phyloP scores from a whole-genome alignment of 2,329 filamentous ascomycete species.

The Hysterium pulicare region DNA sequence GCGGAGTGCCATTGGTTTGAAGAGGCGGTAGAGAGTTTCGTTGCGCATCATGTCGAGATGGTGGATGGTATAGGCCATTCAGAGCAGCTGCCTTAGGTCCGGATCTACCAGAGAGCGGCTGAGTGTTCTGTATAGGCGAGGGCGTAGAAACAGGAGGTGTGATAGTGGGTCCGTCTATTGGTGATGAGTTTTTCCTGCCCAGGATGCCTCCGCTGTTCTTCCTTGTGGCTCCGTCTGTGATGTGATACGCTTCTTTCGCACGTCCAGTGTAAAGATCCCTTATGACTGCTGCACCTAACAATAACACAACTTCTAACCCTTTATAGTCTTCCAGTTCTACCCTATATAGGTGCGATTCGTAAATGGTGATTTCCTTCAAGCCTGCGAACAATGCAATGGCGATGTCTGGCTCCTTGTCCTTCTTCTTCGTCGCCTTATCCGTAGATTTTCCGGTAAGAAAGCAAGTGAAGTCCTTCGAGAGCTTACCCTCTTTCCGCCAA shows the following conservation, averaged over 20 bases:
- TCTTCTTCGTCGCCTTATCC: constrained; percentile 60
- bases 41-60: constrained; percentile 15
- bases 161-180: constrained; percentile 20
- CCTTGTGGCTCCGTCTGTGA: constrained; percentile 46
- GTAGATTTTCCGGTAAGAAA: constrained; percentile 77
- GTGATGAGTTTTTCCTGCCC: constrained; percentile 34
- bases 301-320: constrained; percentile 79
- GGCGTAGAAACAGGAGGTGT: constrained; percentile 33
- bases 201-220: constrained; percentile 37
- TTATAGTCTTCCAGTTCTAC: constrained; percentile 94
- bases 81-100: constrained; percentile 12
- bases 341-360: constrained; percentile 86
- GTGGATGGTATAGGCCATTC: constrained; percentile 14
- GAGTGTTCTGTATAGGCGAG: constrained; percentile 18
- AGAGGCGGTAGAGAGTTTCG: constrained; percentile 28
- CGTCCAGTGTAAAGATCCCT: constrained; percentile 62
- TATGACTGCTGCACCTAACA: constrained; percentile 59
- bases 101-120: constrained; percentile 17
- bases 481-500: constrained; percentile 84
- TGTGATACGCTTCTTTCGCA: constrained; percentile 75
- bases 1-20: constrained; percentile 29
- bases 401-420: constrained; percentile 87
- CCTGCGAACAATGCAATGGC: constrained; percentile 79
- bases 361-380: constrained; percentile 76
- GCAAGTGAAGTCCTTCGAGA: constrained; percentile 85